Conservation (phyloP, 768 basidiomycete species). For the Lentinula aciculospora region DNA sequence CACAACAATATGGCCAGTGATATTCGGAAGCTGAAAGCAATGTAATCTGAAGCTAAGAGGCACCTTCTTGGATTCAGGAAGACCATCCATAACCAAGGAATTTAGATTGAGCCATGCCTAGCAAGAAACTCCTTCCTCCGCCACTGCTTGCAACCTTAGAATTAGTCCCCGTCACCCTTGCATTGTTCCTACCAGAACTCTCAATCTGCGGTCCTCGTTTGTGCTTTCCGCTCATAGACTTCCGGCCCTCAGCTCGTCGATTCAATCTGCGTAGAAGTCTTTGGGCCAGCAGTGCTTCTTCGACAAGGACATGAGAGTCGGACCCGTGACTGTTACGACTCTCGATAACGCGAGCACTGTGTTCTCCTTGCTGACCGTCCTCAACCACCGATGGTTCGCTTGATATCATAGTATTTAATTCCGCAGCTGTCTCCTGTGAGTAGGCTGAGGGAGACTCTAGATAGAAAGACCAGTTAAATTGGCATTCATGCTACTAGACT, state of each 20-base stretch:
- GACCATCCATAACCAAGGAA: conserved; percentile 4
- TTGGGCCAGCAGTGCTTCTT: conserved; percentile 18
- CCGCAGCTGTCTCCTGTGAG: neutral
- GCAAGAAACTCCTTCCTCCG: conserved; percentile 2
- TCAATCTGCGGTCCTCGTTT: no score
- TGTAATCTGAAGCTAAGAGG: no score
- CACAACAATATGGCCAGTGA: no score
- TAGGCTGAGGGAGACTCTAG: neutral
- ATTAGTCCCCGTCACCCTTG: neutral
- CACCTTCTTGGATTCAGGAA: neutral
- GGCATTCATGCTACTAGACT: neutral
- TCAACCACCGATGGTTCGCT: neutral
- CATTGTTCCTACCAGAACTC: neutral
- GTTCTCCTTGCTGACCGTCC: neutral
- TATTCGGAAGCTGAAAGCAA: no score
- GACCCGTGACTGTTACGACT: neutral
- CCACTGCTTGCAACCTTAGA: neutral
- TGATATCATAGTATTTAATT: neutral
- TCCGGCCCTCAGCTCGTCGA: neutral
- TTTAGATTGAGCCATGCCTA: neutral
- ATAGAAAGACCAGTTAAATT: neutral
- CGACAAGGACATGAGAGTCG: conserved; percentile 7
- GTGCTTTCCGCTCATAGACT: neutral
- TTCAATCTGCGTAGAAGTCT: conserved; percentile 14
- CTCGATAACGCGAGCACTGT: neutral